Percentiles rank a stretch among this genome's conserved stretches.
Conservation (phyloP, 176 grass and related monocot genomes). For the Otatea glauca region DNA sequence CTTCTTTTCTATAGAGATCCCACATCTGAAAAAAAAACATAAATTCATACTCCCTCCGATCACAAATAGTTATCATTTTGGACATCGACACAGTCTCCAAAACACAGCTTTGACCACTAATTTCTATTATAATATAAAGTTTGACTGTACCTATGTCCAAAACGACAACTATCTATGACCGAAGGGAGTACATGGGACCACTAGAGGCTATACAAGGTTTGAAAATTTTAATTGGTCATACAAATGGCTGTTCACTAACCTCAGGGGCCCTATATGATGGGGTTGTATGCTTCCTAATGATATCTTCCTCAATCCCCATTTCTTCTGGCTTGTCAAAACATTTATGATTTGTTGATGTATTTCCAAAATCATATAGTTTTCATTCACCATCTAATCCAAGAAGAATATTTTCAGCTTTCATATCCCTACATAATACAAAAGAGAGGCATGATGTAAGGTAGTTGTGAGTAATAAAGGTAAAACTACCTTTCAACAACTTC, state of each 20-base stretch:
- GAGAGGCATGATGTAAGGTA: slow-evolving; percentile 25
- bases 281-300: slow-evolving; percentile 86
- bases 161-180: no score
- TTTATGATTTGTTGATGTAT: slow-evolving; percentile 87
- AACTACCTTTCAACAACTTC: neutral
- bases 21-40: slow-evolving; percentile 78
- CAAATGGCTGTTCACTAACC: slow-evolving; percentile 44
- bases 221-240: neutral
- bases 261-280: slow-evolving; percentile 89
- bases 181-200: slow-evolving; percentile 17
- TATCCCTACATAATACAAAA: slow-evolving; percentile 56
- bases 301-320: slow-evolving; percentile 90
- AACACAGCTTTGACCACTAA: no score
- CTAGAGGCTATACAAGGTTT: slow-evolving; percentile 2
- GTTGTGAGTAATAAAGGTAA: neutral
- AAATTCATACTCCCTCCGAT: no score
- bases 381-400: slow-evolving; percentile 85
- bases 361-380: slow-evolving; percentile 92
- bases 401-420: slow-evolving; percentile 93
- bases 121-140: no score
- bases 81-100: no score
- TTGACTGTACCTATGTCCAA: no score
- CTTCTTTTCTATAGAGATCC: slow-evolving; percentile 90
- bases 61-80: no score
- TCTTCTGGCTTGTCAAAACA: slow-evolving; percentile 81